Evolutionary conservation across 2,329 filamentous ascomycete species (phyloP), one percentile per base, ranked within the genome.

Genomic region (Fusarium sororula): DNA sequence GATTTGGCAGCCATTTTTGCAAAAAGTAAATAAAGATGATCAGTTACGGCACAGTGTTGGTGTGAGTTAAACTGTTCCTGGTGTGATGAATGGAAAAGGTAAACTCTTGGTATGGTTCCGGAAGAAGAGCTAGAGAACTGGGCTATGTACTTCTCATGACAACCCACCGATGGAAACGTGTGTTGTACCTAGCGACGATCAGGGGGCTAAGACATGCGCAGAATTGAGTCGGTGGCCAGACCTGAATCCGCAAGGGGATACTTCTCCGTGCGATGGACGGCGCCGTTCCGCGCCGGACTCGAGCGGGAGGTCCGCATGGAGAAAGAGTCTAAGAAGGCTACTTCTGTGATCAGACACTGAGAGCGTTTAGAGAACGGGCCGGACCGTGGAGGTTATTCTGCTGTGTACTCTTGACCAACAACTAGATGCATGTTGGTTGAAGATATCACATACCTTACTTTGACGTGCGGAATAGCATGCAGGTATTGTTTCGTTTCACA

Each of bases 1-100:
- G 80, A 82, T 38, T 79, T 82, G 38, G 83, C 83, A 50, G 82
- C 80, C 82, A 83, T 83, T 47, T 50, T 66, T 60, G 39, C 17
- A 20, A 32, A 53, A 44, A 35, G 32, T 35, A 47, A 56, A 30
- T 59, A 44, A 39, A 28, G 32, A 45, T 47, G 30, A 32, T 47
- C 28, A 51, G 26, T 37, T 44, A 54, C 35, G 51, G 45, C 26
- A 22, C n/a, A 62, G 35, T 17, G 32, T 28, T 38, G 24, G 37
- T n/a, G 18, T 63, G 24, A 47, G 53, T 55, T 39, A 17, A n/a
- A 28, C 14, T 59, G 32, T 45, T 48, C 14, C 18, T 64, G n/a
- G 44, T 35, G 39, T 60, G n/a, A 32, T 32, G 28, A 24, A 51
- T 51, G 12, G 15, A 35, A 35, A 59, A 60, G 45, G 26, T 37